phyloP scores from a whole-genome alignment of 169 alveolate species.

The Theileria orientalis region DNA sequence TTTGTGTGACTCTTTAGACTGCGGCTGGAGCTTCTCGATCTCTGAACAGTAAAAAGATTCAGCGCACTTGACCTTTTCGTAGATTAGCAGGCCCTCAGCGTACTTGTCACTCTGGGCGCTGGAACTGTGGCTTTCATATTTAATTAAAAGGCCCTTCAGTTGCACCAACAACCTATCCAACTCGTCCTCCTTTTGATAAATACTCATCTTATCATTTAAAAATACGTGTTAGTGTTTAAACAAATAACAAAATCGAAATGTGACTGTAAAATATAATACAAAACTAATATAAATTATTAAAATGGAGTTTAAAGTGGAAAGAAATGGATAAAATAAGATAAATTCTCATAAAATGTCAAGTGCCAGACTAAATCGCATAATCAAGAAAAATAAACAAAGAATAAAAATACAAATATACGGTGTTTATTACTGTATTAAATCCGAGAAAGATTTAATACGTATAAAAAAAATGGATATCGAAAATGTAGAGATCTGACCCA shows the following conservation, averaged over 20 bases:
- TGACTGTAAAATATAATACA: background rate
- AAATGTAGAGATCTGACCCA: too few species aligned
- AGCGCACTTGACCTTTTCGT: slow-evolving; percentile 58
- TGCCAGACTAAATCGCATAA: too few species aligned
- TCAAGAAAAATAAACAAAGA: too few species aligned
- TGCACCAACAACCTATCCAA: slow-evolving; percentile 56
- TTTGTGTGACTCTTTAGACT: slow-evolving; percentile 44
- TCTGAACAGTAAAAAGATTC: slow-evolving; percentile 38
- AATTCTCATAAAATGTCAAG: too few species aligned
- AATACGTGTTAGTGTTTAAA: too few species aligned
- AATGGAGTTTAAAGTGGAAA: too few species aligned
- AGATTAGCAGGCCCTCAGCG: slow-evolving; percentile 54
- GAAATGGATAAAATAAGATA: too few species aligned
- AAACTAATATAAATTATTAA: background rate
- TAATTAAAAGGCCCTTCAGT: slow-evolving; percentile 36
- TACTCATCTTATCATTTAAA: slow-evolving; percentile 56
- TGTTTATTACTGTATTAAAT: too few species aligned
- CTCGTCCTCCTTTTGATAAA: slow-evolving; percentile 62
- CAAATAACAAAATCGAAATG: background rate
- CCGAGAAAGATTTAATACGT: too few species aligned
- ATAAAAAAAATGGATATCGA: too few species aligned
- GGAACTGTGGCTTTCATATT: slow-evolving; percentile 35
- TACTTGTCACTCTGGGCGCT: slow-evolving; percentile 43
- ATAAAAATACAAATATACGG: too few species aligned
- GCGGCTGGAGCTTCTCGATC: slow-evolving; percentile 48